Base-by-base conservation (phyloP, 2,329 filamentous ascomycete species). In the Alternaria rosae region DNA sequence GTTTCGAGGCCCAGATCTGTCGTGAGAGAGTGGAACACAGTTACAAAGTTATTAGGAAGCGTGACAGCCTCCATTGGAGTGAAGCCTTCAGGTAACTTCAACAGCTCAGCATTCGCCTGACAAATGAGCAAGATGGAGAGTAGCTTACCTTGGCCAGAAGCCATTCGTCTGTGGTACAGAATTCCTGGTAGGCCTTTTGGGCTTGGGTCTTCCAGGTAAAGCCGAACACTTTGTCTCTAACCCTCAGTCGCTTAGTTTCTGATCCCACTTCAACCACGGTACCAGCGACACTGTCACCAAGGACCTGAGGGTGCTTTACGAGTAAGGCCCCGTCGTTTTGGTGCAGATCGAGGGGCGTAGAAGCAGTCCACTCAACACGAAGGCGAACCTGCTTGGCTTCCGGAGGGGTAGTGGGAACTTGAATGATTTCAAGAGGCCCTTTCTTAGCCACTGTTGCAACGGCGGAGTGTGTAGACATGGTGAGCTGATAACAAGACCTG, bases 291-390 rank as follows among this genome's bases (percentile, higher is more conserved):
- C 83, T 81, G 57, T 84, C 83, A 32, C 87, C 87, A 10, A 86
- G 78, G 6, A 85, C 76, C 63, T 83, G 79, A 0, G 87, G 87
- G 23, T 82, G 76, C 26, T 79, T 69, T 11, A 88, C 81, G 12
- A 88, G 72, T 0, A 90, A 78, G 0, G 86, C 86, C 35, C 87
- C 87, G 67, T 89, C 87, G 45, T 86, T 85, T 61, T 87, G 84
- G 75, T 90, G 88, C 6, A 90, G 78, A 67, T 90, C 87, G 0
- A 90, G 78, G 0, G 88, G 88, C 1, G 85, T 87, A 1, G 87
- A 88, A 3, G 86, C 83, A 2, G 86, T 87, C 85, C 86, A 90
- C 59, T 84, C 78, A 10, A 87, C 84, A 25, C 80, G 82, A 42
- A 90, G 76, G 15, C 84, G 81, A 32, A 88, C 82, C 73, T 90